A percentile compares a stretch with the other conserved stretches of the same genome.
These are phyloP conservation scores for Pelagophyceae sp. DNA, from an alignment of 352 stramenopile genomes.

Conservation along the genomic window DNA sequence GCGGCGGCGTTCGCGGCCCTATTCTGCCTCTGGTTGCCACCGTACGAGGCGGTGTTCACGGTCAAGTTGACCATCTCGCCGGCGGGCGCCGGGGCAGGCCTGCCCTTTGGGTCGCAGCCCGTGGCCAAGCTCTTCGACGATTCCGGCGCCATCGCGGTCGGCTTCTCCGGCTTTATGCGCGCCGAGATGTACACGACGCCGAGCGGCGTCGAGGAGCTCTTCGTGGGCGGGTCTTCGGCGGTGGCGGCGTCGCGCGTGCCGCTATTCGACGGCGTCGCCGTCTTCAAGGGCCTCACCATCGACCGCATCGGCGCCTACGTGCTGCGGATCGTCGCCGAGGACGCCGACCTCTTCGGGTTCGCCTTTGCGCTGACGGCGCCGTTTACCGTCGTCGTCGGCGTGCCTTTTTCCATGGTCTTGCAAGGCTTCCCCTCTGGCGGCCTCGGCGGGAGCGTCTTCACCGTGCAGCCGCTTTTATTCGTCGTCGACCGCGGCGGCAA, in stretches of 20 bases:
- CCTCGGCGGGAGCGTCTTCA: not conserved
- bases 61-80: not conserved
- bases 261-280: not conserved
- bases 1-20: no score
- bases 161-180: not conserved
- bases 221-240: not conserved
- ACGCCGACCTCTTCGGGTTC: not conserved
- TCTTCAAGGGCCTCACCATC: not conserved
- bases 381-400: not conserved
- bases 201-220: not conserved
- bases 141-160: not conserved
- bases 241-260: not conserved
- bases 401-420: not conserved
- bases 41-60: constrained; percentile 4
- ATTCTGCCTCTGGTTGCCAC: no score
- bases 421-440: not conserved
- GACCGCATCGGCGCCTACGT: not conserved
- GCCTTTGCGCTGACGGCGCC: not conserved
- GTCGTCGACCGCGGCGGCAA: constrained; percentile 10
- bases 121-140: constrained; percentile 1
- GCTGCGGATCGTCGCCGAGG: not conserved
- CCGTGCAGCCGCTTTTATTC: not conserved
- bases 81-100: not conserved
- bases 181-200: not conserved
- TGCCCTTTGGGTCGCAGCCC: constrained; percentile 1